Percentiles rank a stretch among this genome's conserved stretches.
Evolutionary conservation across 2,329 filamentous ascomycete species (phyloP).

Genomic region (Talaromyces sp.): DNA sequence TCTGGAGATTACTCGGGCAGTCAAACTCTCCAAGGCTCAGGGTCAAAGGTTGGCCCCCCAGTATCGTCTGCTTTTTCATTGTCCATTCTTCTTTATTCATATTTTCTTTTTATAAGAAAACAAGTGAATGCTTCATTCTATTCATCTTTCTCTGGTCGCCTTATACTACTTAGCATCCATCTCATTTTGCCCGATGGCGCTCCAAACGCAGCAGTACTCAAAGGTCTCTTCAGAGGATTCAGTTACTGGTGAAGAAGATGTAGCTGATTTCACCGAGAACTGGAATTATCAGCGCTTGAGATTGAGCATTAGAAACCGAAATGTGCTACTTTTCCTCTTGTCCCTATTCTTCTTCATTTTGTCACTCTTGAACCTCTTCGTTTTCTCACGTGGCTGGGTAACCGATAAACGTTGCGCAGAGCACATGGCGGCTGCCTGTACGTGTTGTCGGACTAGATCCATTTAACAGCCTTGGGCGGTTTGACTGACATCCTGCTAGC

Average conservation of each 20-base stretch:
- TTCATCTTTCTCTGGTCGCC: background rate
- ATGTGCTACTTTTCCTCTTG: background rate
- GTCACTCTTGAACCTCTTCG: background rate
- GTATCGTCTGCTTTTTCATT: background rate
- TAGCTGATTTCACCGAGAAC: background rate
- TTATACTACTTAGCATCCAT: background rate
- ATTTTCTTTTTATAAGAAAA: background rate
- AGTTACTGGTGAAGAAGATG: background rate
- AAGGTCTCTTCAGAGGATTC: background rate
- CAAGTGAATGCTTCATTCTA: background rate
- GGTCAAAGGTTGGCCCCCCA: background rate
- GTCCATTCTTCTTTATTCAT: too few species aligned
- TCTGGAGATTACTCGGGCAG: background rate
- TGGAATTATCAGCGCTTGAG: background rate
- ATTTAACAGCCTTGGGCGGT: background rate
- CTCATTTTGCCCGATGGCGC: background rate
- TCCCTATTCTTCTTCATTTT: background rate
- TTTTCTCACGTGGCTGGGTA: background rate
- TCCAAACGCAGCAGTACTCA: background rate
- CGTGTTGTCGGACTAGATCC: background rate
- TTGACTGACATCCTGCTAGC: background rate
- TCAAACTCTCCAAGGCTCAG: background rate
- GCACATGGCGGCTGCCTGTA: background rate
- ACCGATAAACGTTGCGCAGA: background rate
- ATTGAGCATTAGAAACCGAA: background rate